Evolutionary conservation across 257 asterid genomes (phyloP).

Genomic region (Buddleja alternifolia): DNA sequence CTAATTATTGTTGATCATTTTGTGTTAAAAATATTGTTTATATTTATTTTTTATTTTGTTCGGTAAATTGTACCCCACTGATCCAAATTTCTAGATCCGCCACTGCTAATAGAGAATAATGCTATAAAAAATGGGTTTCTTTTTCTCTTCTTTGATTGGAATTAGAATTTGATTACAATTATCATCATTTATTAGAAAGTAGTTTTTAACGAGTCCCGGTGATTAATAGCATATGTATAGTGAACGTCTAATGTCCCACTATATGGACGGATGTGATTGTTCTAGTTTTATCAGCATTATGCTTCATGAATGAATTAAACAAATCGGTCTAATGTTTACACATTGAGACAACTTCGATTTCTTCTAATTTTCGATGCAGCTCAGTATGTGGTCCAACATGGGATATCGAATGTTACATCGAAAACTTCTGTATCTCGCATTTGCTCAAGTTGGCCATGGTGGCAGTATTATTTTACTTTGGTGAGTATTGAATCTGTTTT

Average conservation of each 20-base stretch:
- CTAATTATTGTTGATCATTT: no score
- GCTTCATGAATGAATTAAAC: background rate
- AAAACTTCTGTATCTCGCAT: conserved; percentile 63
- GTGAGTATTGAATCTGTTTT: conserved; percentile 35
- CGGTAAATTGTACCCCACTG: no score
- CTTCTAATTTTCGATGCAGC: conserved; percentile 37
- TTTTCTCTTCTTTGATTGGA: background rate
- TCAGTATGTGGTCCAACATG: conserved; percentile 61
- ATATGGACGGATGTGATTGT: no score
- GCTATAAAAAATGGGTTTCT: background rate
- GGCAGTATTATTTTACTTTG: conserved; percentile 51
- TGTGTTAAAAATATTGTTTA: no score
- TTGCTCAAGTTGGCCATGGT: conserved; percentile 65
- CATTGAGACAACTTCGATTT: background rate
- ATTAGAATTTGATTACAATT: background rate
- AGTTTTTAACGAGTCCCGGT: no score
- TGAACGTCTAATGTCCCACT: no score
- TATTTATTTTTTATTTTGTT: no score
- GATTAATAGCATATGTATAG: no score
- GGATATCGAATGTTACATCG: conserved; percentile 76
- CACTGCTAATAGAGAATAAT: background rate
- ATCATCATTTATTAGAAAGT: background rate
- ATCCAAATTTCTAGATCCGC: no score
- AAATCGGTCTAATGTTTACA: background rate
- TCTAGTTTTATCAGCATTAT: background rate